Evolutionary conservation across 441 rosid species (phyloP).

Genomic region (Erodium trifolium): DNA sequence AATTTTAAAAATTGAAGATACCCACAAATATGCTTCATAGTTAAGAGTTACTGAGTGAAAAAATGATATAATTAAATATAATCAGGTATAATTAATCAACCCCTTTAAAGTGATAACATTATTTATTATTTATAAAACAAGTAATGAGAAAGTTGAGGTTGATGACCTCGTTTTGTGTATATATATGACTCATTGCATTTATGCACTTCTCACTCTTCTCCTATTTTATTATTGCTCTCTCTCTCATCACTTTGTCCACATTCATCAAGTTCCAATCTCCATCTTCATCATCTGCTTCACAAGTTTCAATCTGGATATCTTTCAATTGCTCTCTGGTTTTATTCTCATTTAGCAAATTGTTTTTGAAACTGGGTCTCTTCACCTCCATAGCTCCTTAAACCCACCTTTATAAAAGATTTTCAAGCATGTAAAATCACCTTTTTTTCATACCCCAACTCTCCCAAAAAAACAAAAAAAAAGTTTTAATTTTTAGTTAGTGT

Average conservation of each 20-base stretch:
- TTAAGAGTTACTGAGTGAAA: too few species aligned
- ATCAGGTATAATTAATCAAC: too few species aligned
- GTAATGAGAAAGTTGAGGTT: background rate
- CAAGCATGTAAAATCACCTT: constrained; percentile 34
- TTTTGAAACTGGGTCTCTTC: constrained; percentile 27
- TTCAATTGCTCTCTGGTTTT: background rate
- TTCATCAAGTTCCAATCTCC: background rate
- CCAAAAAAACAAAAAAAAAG: background rate
- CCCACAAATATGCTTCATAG: too few species aligned
- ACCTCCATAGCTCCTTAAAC: constrained; percentile 24
- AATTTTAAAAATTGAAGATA: too few species aligned
- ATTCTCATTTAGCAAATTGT: background rate
- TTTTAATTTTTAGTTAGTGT: background rate
- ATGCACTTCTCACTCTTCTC: background rate
- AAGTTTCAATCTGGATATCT: too few species aligned
- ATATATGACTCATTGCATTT: background rate
- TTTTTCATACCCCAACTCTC: background rate
- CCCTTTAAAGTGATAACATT: too few species aligned
- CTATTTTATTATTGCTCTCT: background rate
- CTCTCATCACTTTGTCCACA: too few species aligned
- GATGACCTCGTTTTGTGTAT: background rate
- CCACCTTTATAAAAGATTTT: constrained; percentile 28
- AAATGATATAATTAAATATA: too few species aligned
- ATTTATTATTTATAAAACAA: too few species aligned
- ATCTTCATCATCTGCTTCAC: background rate